These are phyloP conservation scores for Raphanus raphanistrum DNA, from an alignment of 345 rosid species.

Conservation along the genomic window DNA sequence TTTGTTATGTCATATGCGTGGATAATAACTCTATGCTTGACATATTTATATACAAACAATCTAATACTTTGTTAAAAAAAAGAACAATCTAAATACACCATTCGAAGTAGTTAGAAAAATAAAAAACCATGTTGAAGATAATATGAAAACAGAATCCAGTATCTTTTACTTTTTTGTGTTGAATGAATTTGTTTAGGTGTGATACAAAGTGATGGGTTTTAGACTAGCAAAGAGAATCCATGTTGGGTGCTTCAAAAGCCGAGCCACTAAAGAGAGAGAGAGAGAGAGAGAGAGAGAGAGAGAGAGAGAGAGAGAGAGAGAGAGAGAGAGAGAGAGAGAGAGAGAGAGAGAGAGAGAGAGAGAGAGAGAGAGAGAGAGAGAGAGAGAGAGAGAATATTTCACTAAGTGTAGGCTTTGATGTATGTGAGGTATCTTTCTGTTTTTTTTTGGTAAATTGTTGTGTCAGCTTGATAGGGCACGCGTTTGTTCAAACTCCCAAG, in stretches of 20 bases:
- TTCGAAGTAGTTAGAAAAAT: slow-evolving; percentile 6
- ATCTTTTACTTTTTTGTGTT: not conserved
- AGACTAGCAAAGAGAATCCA: slow-evolving; percentile 44
- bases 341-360: slow-evolving; percentile 26
- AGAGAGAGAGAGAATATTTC: slow-evolving; percentile 28
- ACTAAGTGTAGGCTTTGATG: slow-evolving; percentile 39
- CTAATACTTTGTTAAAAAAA: not conserved
- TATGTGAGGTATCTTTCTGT: slow-evolving; percentile 38
- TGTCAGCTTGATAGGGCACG: slow-evolving; percentile 46
- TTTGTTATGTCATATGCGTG: not conserved
- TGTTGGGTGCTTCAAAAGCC: slow-evolving; percentile 43
- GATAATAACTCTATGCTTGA: slow-evolving; percentile 3
- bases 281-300: slow-evolving; percentile 13
- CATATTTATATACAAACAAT: not conserved
- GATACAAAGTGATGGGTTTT: slow-evolving; percentile 41
- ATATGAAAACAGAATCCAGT: slow-evolving; percentile 29
- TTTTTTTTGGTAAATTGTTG: slow-evolving; percentile 37
- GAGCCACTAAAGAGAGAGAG: slow-evolving; percentile 37
- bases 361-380: slow-evolving; percentile 17
- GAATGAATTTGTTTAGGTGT: slow-evolving; percentile 21
- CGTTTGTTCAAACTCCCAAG: slow-evolving; percentile 44
- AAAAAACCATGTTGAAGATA: not conserved
- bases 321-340: slow-evolving; percentile 25
- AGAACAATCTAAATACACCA: not conserved
- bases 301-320: not conserved